Conservation (phyloP, 1,139 yeast genomes). For the Taphrina deformans region DNA sequence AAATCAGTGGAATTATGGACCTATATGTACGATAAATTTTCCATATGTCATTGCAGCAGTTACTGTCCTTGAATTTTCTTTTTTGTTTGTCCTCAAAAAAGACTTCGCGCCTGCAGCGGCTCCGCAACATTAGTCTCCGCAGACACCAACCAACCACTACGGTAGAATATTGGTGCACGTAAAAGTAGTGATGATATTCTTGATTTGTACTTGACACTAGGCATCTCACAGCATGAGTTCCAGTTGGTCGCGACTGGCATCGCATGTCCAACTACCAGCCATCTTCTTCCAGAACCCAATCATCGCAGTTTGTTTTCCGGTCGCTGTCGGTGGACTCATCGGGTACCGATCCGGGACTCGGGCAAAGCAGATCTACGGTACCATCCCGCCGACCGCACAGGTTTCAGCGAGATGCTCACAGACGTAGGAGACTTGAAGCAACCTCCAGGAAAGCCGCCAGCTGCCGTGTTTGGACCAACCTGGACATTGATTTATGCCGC, state of each 20-base stretch:
- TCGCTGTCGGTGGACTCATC: conserved; percentile 23
- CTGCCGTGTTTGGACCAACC: conserved; percentile 35
- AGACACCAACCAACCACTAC: no score
- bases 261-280: conserved; percentile 1
- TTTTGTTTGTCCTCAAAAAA: background rate
- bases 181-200: no score
- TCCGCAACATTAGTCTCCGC: background rate
- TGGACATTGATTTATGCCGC: conserved; percentile 35
- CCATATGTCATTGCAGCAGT: background rate
- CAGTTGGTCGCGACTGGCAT: background rate
- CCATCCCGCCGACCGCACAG: background rate
- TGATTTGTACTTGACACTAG: no score
- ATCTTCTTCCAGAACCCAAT: conserved; percentile 24
- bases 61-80: background rate
- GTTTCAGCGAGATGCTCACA: background rate
- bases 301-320: conserved; percentile 24
- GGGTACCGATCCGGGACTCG: conserved; percentile 25
- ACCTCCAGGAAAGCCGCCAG: conserved; percentile 35
- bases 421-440: conserved; percentile 17
- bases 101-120: background rate
- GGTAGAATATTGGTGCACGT: no score
- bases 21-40: background rate
- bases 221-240: background rate
- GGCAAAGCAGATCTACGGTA: conserved; percentile 24
- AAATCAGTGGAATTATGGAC: background rate